Base-by-base conservation (phyloP, 805 yeast species). In the Zygoascus ofunaensis region DNA sequence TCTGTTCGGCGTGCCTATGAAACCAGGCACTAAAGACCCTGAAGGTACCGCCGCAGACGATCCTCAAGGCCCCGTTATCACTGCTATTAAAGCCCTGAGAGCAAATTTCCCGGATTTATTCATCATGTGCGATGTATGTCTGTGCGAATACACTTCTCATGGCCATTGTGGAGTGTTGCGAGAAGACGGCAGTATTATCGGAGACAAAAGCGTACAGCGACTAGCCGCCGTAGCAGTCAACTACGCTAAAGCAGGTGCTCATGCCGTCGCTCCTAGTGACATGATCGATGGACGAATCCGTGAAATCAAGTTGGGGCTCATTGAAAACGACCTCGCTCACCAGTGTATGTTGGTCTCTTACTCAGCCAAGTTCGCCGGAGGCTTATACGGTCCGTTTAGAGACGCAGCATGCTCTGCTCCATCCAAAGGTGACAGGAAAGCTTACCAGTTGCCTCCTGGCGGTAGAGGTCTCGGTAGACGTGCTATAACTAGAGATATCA, bases 321-420 rank as follows among this genome's bases (percentile, higher is more conserved):
- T 90, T 40, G 79, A 77, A 38, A 87, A 83, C 10, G 81, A 80
- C 22, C 64, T 92, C 48, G 95, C 95, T 18, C 94, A 92, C 65
- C 79, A 80, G 61, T 80, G 87, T 40, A 79, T 90, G 69, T 78
- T 92, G 32, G 80, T 92, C 85, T 83, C 95, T 4, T 92, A 92
- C 66, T 77, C 95, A 30, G 97, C 97, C 47, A 92, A 92, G 62
- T 92, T 92, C 61, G 72, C 85, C 48, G 97, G 97, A 30, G 77
- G 79, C 50, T 69, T 92, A 40, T 92, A 92, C 61, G 98, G 98
- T 1, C 98, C 98, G 3, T 92, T 92, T 72, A 75, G 98, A 62
- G 98, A 92, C 56, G 97, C 97, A 37, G 98, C 97, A 2, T 92
- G 94, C 32, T 82, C 94, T 42, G 72, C 80, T 3, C 97, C 98